Percentiles rank a stretch among this genome's conserved stretches.
phyloP scores from a whole-genome alignment of 148 eudicot species.

The Silene conica region DNA sequence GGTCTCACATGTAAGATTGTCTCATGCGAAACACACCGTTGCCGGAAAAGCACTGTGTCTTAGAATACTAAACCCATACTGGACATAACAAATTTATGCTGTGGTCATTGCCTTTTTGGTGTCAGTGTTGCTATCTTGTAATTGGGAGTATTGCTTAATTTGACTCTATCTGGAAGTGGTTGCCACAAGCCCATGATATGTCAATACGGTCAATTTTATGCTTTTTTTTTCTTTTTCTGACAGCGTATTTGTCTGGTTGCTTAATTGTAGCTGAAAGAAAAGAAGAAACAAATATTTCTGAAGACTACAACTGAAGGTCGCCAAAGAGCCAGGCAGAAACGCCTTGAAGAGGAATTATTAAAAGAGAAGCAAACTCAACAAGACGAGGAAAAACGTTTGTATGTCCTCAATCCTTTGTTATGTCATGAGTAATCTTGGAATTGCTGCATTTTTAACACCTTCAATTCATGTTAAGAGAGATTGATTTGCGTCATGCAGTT shows the following conservation, averaged over 20 bases:
- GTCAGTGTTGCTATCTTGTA: background rate
- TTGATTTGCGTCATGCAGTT: background rate
- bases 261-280: constrained; percentile 68
- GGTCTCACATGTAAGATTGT: background rate
- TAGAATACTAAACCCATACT: background rate
- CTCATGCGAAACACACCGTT: background rate
- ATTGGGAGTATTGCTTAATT: background rate
- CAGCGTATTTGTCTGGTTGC: constrained; percentile 15
- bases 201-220: background rate
- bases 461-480: background rate
- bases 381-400: constrained; percentile 91
- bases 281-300: constrained; percentile 78
- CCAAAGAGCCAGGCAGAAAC: constrained; percentile 93
- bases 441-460: background rate
- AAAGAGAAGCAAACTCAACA: constrained; percentile 69
- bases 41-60: background rate
- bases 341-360: constrained; percentile 72
- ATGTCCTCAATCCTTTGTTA: constrained; percentile 28
- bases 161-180: background rate
- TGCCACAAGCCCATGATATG: background rate
- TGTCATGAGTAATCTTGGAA: background rate
- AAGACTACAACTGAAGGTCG: constrained; percentile 95
- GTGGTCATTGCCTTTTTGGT: background rate
- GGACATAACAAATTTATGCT: background rate
- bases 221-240: background rate